A percentile compares a stretch with the other conserved stretches of the same genome.
Evolutionary conservation across 139 green algal genomes (phyloP).

Genomic region (Pleodorina starrii): DNA sequence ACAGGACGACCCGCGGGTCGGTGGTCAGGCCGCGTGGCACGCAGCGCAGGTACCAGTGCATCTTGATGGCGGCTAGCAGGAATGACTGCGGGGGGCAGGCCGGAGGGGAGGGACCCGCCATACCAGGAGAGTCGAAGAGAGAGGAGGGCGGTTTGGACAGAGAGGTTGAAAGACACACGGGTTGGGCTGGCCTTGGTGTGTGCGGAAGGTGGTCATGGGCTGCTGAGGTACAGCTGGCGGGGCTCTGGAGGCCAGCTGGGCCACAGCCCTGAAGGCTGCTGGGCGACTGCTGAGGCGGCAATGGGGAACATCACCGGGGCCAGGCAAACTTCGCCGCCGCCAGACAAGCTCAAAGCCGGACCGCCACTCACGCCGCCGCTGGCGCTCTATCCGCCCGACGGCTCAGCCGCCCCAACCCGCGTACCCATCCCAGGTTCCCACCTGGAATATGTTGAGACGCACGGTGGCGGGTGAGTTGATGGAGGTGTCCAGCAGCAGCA

Average conservation of each 20-base stretch:
- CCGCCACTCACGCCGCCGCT: no score
- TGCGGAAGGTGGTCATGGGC: not conserved
- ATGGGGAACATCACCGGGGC: no score
- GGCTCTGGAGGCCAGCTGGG: not conserved
- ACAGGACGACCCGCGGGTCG: conserved; percentile 43
- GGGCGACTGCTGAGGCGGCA: not conserved
- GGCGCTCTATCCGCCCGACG: not conserved
- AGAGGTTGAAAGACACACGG: not conserved
- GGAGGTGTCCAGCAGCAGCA: conserved; percentile 86
- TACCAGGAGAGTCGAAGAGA: not conserved
- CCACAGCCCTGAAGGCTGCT: not conserved
- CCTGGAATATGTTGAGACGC: conserved; percentile 91
- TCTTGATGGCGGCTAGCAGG: conserved; percentile 87
- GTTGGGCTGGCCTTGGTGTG: not conserved
- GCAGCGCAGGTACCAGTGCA: conserved; percentile 79
- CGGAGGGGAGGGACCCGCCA: no score
- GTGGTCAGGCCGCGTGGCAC: conserved; percentile 42
- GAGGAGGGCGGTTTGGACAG: not conserved
- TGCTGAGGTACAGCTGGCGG: not conserved
- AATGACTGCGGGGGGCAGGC: conserved; percentile 78
- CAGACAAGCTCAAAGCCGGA: no score
- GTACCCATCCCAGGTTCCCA: conserved; percentile 11
- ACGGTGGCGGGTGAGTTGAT: conserved; percentile 85
- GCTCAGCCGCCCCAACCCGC: not conserved
- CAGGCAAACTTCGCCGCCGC: no score